Evolutionary conservation across 1,284 basidiomycete species (phyloP).

Genomic region (Trametes sp.): DNA sequence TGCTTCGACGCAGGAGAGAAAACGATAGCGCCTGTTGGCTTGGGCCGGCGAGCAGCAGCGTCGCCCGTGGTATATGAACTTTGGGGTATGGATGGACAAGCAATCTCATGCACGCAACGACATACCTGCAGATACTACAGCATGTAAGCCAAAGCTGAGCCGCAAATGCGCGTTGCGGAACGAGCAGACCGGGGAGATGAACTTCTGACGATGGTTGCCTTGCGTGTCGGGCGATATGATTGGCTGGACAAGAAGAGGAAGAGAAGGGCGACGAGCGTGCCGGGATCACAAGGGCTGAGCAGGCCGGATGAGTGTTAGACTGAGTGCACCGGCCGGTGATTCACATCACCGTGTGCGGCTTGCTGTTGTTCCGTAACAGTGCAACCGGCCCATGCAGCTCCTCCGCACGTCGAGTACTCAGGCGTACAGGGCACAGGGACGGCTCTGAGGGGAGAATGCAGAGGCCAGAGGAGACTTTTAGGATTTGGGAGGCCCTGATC

Average conservation of each 20-base stretch:
- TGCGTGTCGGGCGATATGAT: slow-evolving; percentile 1
- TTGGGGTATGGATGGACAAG: too few species aligned
- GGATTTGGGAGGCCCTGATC: slow-evolving; percentile 16
- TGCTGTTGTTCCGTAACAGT: neutral
- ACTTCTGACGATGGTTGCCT: slow-evolving; percentile 4
- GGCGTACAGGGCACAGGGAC: neutral
- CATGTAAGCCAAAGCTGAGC: too few species aligned
- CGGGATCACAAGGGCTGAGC: slow-evolving; percentile 11
- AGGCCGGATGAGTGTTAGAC: slow-evolving; percentile 8
- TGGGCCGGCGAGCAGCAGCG: too few species aligned
- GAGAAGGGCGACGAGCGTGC: neutral
- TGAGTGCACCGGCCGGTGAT: slow-evolving; percentile 9
- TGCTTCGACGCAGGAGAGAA: too few species aligned
- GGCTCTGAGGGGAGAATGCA: slow-evolving; percentile 2
- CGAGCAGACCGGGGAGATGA: slow-evolving; percentile 4
- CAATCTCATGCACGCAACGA: too few species aligned
- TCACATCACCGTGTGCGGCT: neutral
- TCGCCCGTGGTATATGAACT: too few species aligned
- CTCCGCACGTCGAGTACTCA: neutral
- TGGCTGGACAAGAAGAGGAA: slow-evolving; percentile 5
- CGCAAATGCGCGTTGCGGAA: too few species aligned
- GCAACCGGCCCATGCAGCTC: neutral
- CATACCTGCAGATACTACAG: too few species aligned
- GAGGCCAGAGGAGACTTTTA: slow-evolving; percentile 13
- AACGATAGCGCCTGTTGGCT: too few species aligned